Conservation (phyloP, 148 eudicot species). For the Rhododendron henanense region DNA sequence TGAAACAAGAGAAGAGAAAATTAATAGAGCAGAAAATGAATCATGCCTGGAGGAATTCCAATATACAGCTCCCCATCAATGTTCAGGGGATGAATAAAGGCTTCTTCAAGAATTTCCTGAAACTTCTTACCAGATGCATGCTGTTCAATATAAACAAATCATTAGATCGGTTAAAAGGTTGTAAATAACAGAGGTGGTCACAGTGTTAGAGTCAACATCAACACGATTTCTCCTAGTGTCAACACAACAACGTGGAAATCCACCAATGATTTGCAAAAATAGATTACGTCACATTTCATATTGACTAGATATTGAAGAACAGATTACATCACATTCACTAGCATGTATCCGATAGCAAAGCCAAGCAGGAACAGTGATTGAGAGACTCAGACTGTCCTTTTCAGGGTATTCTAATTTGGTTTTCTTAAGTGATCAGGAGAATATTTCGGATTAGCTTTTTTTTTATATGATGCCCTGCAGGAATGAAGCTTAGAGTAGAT, state of each 20-base stretch:
- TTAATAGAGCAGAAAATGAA: not conserved
- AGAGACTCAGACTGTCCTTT: not conserved
- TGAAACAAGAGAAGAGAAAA: conserved; percentile 1
- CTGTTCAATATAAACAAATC: conserved; percentile 37
- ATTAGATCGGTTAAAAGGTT: not conserved
- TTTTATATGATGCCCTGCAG: not conserved
- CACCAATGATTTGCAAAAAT: not conserved
- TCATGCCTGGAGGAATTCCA: conserved; percentile 95
- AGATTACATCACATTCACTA: not conserved
- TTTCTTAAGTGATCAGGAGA: not conserved
- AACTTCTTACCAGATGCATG: conserved; percentile 81
- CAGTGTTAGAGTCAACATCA: not conserved
- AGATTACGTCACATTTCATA: not conserved
- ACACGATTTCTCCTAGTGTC: not conserved
- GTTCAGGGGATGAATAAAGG: conserved; percentile 68
- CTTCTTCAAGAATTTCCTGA: conserved; percentile 95
- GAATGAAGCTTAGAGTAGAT: not conserved
- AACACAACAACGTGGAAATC: not conserved
- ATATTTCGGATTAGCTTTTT: not conserved
- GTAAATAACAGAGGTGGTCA: not conserved
- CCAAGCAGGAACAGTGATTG: not conserved
- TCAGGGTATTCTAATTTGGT: not conserved
- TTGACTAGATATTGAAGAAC: not conserved
- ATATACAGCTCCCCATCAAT: conserved; percentile 89
- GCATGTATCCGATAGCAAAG: not conserved